Percentiles rank a stretch among this genome's conserved stretches.
These are phyloP conservation scores for Lentinula lateritia DNA, from an alignment of 768 basidiomycete genomes.

Conservation along the genomic window DNA sequence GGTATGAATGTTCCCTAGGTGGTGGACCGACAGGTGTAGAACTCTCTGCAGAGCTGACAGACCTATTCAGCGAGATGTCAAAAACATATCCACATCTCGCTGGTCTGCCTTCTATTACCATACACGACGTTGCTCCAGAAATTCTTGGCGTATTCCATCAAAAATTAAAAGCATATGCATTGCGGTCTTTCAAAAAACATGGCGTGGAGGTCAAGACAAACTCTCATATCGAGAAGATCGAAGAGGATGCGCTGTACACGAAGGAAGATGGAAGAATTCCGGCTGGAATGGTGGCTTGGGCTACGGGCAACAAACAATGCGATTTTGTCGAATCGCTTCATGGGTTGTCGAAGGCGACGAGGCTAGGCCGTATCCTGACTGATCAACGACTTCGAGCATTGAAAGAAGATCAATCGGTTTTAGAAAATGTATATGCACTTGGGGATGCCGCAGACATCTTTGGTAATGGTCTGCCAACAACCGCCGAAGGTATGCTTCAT, in stretches of 20 bases:
- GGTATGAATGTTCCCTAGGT: conserved; percentile 28
- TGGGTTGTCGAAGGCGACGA: neutral
- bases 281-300: conserved; percentile 1
- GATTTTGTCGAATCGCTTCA: conserved; percentile 1
- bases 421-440: neutral
- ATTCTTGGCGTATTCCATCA: neutral
- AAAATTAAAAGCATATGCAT: neutral
- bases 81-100: conserved; percentile 46
- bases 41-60: conserved; percentile 69
- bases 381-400: neutral
- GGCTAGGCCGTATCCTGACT: neutral
- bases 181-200: neutral
- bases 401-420: neutral
- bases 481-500: neutral
- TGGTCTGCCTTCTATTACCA: neutral
- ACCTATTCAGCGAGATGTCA: conserved; percentile 72
- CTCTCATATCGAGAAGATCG: neutral
- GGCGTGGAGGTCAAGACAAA: neutral
- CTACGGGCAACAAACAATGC: conserved; percentile 3
- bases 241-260: conserved; percentile 3
- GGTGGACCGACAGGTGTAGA: conserved; percentile 79
- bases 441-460: conserved; percentile 3
- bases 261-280: conserved; percentile 3
- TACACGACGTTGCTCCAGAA: neutral
- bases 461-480: neutral